Conservation (phyloP, 73 alveolate genomes). For the Paramecium sonneborni region DNA sequence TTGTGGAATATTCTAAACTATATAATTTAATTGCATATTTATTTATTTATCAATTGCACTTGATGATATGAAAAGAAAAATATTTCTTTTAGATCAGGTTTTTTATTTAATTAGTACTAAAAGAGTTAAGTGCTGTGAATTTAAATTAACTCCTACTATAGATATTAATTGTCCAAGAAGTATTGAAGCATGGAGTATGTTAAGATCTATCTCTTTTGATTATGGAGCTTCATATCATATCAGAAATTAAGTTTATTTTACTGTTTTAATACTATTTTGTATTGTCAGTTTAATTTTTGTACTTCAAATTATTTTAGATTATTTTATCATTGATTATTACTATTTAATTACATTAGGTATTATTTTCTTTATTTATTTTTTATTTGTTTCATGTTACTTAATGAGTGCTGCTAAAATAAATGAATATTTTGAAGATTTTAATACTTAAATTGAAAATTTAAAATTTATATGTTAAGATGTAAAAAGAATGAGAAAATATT, state of each 20-base stretch:
- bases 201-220: conserved; percentile 21
- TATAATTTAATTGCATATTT: neutral
- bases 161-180: neutral
- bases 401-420: neutral
- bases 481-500: conserved; percentile 37
- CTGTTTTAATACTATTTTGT: neutral
- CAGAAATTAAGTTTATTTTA: neutral
- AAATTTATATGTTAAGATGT: conserved; percentile 24
- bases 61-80: conserved; percentile 47
- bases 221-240: conserved; percentile 18
- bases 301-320: conserved; percentile 10
- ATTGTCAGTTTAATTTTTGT: neutral
- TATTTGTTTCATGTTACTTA: neutral
- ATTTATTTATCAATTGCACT: neutral
- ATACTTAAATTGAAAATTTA: conserved; percentile 11
- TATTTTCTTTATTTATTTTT: neutral
- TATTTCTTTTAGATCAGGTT: neutral
- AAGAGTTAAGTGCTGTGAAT: conserved; percentile 29
- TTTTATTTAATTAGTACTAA: conserved; percentile 9
- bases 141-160: conserved; percentile 21
- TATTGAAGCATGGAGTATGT: conserved; percentile 43
- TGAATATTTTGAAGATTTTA: conserved; percentile 2
- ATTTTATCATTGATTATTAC: neutral
- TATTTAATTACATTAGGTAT: neutral
- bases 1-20: neutral